These are phyloP conservation scores for Cordyceps tenuipes DNA, from an alignment of 2,329 filamentous ascomycete genomes.

Conservation along the genomic window DNA sequence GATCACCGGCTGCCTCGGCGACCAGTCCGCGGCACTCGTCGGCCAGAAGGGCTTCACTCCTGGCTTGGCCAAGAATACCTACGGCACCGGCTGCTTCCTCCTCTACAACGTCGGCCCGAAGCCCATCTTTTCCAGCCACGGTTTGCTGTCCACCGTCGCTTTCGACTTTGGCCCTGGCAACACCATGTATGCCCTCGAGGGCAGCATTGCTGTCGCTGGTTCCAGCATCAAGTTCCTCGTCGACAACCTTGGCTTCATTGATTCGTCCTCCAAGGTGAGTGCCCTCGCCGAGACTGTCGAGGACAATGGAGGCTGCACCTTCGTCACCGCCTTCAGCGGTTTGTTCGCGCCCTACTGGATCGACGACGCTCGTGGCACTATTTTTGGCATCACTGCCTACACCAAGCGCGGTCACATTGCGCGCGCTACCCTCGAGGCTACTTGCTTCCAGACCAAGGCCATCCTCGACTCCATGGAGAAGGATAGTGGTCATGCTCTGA, in stretches of 20 bases:
- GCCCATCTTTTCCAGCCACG: conserved; percentile 70
- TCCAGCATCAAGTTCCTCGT: conserved; percentile 64
- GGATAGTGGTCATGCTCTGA: conserved; percentile 64
- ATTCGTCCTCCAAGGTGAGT: conserved; percentile 36
- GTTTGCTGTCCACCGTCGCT: conserved; percentile 67
- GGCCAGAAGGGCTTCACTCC: conserved; percentile 71
- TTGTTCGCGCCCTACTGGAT: conserved; percentile 82
- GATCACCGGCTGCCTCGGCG: conserved; percentile 71
- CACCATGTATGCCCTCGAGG: conserved; percentile 68
- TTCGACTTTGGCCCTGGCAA: conserved; percentile 63
- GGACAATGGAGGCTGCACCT: conserved; percentile 67
- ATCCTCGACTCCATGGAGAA: conserved; percentile 75
- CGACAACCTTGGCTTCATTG: conserved; percentile 49
- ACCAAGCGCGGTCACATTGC: conserved; percentile 71
- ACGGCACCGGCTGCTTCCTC: conserved; percentile 78
- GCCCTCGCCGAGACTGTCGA: conserved; percentile 39
- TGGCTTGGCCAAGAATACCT: conserved; percentile 76
- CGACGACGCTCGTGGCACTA: conserved; percentile 71
- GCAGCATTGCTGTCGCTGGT: conserved; percentile 68
- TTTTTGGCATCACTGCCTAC: conserved; percentile 70
- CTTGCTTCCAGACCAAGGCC: conserved; percentile 76
- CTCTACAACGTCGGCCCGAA: conserved; percentile 75
- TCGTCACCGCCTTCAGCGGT: conserved; percentile 75
- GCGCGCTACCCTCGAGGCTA: conserved; percentile 70
- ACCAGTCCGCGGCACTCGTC: conserved; percentile 74